These are phyloP conservation scores for Starmerella apis DNA, from an alignment of 805 yeast genomes.

Conservation along the genomic window DNA sequence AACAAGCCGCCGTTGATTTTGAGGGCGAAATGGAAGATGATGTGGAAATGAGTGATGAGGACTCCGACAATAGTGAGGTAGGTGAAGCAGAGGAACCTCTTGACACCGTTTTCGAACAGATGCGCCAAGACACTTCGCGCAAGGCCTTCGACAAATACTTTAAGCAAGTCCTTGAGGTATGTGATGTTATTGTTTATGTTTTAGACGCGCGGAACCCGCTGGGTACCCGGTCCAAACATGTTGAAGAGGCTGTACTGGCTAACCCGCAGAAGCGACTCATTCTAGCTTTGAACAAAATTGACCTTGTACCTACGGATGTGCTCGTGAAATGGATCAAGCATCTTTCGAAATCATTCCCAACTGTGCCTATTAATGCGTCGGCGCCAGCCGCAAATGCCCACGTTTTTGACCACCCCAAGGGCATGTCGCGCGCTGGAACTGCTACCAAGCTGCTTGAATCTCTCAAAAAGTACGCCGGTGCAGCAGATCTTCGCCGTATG, in stretches of 20 bases:
- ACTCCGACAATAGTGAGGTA: slow-evolving; percentile 33
- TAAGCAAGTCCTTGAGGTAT: slow-evolving; percentile 81
- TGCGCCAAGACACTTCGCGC: slow-evolving; percentile 34
- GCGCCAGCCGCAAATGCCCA: slow-evolving; percentile 59
- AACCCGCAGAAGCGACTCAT: slow-evolving; percentile 75
- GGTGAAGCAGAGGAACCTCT: slow-evolving; percentile 33
- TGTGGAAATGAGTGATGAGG: slow-evolving; percentile 37
- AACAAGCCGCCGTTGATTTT: slow-evolving; percentile 68
- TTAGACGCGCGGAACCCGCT: slow-evolving; percentile 97
- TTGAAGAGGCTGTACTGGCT: slow-evolving; percentile 79
- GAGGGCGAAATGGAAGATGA: slow-evolving; percentile 40
- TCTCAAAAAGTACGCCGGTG: slow-evolving; percentile 73
- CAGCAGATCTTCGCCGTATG: slow-evolving; percentile 76
- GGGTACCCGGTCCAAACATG: slow-evolving; percentile 80
- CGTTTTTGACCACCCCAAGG: slow-evolving; percentile 53
- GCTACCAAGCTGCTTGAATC: slow-evolving; percentile 66
- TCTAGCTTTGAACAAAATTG: slow-evolving; percentile 80
- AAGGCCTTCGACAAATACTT: slow-evolving; percentile 90
- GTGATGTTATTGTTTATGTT: slow-evolving; percentile 88
- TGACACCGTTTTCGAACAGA: slow-evolving; percentile 36
- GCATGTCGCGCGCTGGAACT: slow-evolving; percentile 58
- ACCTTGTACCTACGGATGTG: slow-evolving; percentile 76
- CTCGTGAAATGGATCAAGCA: slow-evolving; percentile 75
- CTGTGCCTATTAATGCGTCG: slow-evolving; percentile 72
- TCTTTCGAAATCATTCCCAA: slow-evolving; percentile 76